Base-by-base conservation (phyloP, 2,329 filamentous ascomycete genomes). In the Knoxdaviesia proteae region DNA sequence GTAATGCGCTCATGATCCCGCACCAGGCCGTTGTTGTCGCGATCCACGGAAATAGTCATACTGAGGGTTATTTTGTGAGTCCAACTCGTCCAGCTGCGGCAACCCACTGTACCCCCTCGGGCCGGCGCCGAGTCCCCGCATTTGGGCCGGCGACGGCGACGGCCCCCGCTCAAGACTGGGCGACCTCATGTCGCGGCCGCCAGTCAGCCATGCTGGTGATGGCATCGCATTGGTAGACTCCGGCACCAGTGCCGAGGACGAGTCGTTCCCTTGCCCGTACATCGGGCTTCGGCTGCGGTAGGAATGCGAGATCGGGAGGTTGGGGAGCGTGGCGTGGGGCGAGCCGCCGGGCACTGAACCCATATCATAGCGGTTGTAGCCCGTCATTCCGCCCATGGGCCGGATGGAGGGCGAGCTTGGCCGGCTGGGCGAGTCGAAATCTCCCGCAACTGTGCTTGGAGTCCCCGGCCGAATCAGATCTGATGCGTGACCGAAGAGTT, bases 391-490 rank as follows among this genome's bases (percentile, higher is more conserved):
- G 8, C 49, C 48, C 52, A 48, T 39, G 30, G 44, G 41, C 38
- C 45, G 41, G 7, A 37, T 40, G 3, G 20, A 20, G 6, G 70
- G 71, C 9, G 69, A 74, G 8, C 60, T 65, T 0, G 71, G 67
- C 32, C 70, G 57, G 11, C 64, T 63, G 10, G 20, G 20, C 20
- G 20, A 20, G 20, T 62, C 63, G 3, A 56, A 60, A 36, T 61
- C 61, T 46, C 58, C 64, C 40, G 65, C 58, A 32, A 35, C 38
- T 2, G 69, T 72, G 8, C 66, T 64, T 0, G 77, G 77, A 0
- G 77, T 81, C 11, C 67, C 71, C 0, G 77, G 70, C 1, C 78
- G 67, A 10, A 69, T 58, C 2, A 77, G 60, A 47, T 81, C 78
- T 30, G 64, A 61, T 2, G 68, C 59, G 9, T 62, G 67, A 3